Percentiles rank a stretch among this genome's conserved stretches.
These are phyloP conservation scores for Lenzites betulinus DNA, from an alignment of 768 basidiomycete species.

Conservation along the genomic window DNA sequence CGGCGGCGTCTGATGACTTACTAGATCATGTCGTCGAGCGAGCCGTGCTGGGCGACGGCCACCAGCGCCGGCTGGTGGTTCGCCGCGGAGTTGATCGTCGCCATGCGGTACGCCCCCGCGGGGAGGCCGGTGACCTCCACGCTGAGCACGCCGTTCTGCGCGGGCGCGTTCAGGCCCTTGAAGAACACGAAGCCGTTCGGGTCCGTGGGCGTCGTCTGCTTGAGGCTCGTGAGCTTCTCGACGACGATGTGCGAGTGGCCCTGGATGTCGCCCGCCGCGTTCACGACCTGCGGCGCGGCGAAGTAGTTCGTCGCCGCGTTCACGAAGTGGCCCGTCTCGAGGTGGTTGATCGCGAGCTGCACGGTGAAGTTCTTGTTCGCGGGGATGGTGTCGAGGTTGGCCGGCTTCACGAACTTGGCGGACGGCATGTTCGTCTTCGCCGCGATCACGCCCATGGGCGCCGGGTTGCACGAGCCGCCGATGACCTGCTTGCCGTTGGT, in stretches of 20 bases:
- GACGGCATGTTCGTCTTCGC: constrained; percentile 53
- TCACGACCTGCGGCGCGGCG: constrained; percentile 54
- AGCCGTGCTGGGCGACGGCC: constrained; percentile 46
- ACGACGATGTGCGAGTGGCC: constrained; percentile 64
- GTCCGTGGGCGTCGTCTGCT: constrained; percentile 45
- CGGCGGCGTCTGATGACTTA: constrained; percentile 12
- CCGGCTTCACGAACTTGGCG: constrained; percentile 52
- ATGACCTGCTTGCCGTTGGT: constrained; percentile 46
- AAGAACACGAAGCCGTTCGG: constrained; percentile 61
- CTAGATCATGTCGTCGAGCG: constrained; percentile 44
- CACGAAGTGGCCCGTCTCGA: constrained; percentile 61
- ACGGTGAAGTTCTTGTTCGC: constrained; percentile 59
- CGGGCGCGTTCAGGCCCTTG: constrained; percentile 53
- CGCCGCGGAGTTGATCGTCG: constrained; percentile 47
- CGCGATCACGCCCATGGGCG: constrained; percentile 62
- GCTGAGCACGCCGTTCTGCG: constrained; percentile 44
- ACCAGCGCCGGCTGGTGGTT: constrained; percentile 46
- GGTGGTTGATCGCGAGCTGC: constrained; percentile 45
- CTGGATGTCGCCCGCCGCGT: constrained; percentile 42
- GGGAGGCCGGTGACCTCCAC: constrained; percentile 42
- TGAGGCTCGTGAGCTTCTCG: constrained; percentile 45
- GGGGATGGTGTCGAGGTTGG: constrained; percentile 48
- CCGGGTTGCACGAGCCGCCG: constrained; percentile 60
- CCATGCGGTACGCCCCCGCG: constrained; percentile 43
- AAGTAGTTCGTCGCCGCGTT: constrained; percentile 57